Evolutionary conservation across 805 yeast species (phyloP).

Genomic region (Schwanniomyces polymorphus): DNA sequence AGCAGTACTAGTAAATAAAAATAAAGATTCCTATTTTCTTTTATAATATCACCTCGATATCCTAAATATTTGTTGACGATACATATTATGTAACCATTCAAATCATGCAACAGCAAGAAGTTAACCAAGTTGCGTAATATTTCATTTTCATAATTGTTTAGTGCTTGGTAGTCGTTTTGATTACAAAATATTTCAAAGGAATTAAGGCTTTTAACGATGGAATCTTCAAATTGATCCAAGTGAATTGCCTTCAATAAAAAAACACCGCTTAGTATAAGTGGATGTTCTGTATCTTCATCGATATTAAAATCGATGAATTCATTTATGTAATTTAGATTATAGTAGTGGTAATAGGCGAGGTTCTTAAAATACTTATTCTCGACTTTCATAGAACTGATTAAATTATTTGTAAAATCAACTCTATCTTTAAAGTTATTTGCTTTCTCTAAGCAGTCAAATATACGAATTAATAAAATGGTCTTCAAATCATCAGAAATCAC

Average conservation of each 20-base stretch:
- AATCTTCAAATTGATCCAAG: constrained; percentile 18
- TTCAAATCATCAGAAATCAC: constrained; percentile 13
- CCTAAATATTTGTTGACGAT: constrained; percentile 16
- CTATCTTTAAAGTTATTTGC: constrained; percentile 13
- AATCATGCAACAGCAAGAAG: constrained; percentile 27
- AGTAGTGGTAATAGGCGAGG: constrained; percentile 17
- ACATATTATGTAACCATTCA: constrained; percentile 17
- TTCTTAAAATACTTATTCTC: constrained; percentile 10
- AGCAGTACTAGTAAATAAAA: constrained; percentile 7
- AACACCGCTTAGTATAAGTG: constrained; percentile 19
- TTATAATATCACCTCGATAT: background rate
- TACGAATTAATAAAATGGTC: constrained; percentile 12
- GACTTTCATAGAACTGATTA: constrained; percentile 13
- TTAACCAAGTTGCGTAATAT: constrained; percentile 21
- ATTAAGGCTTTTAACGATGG: constrained; percentile 16
- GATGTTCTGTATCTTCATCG: constrained; percentile 3
- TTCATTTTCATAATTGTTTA: constrained; percentile 23
- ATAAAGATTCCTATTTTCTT: background rate
- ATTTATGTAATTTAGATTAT: constrained; percentile 16
- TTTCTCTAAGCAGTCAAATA: constrained; percentile 20
- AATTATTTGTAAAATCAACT: constrained; percentile 12
- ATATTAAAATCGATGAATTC: constrained; percentile 8
- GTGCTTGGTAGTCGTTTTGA: background rate
- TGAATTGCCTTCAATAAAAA: constrained; percentile 20
- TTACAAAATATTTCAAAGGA: constrained; percentile 13